Base-by-base conservation (phyloP, 768 basidiomycete genomes). In the Mrakia hoshinonis region DNA sequence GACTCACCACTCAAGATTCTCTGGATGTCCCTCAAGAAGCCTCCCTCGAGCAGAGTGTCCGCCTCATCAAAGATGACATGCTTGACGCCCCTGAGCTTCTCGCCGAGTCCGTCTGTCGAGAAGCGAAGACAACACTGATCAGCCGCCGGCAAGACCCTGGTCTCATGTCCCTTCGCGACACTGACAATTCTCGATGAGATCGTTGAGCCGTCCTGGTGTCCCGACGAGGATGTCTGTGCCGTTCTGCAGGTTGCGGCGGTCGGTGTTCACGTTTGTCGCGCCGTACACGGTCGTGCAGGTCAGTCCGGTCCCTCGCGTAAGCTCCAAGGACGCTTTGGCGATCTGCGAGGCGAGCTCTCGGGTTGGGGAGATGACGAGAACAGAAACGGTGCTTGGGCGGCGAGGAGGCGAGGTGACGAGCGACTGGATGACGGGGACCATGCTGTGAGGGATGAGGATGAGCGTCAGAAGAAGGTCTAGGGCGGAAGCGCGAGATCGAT, bases 341-440 rank as follows among this genome's bases (percentile, higher is more conserved):
- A 94, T 95, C 79, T 93, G 91, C 0, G 88, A 87, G 4, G 92
- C 93, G 60, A 92, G 81, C 77, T 96, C 93, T 64, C 93, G 85
- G 3, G 93, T 95, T 1, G 93, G 92, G 29, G 87, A 91, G 78
- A 96, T 86, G 75, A 96, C 83, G 29, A 96, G 83, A 0, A 87
- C 82, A 1, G 92, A 91, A 36, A 86, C 86, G 47, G 84, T 80
- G 6, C 81, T 76, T 9, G 13, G 82, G 82, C 11, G 26, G 73
- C 73, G 34, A 74, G 62, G 22, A 31, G 76, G 76, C 79, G n/a
- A 92, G 78, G 9, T 84, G 80, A 90, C 39, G 10, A 92, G 87
- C 2, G 87, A 83, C 76, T 93, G 90, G 73, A 93, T 84, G 9
- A 89, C 90, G 13, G 91, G 91, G 29, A 94, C 83, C 69, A 95